A percentile compares a stretch with the other conserved stretches of the same genome.
Evolutionary conservation across 257 asterid species (phyloP).

Genomic region (Lantana camara): DNA sequence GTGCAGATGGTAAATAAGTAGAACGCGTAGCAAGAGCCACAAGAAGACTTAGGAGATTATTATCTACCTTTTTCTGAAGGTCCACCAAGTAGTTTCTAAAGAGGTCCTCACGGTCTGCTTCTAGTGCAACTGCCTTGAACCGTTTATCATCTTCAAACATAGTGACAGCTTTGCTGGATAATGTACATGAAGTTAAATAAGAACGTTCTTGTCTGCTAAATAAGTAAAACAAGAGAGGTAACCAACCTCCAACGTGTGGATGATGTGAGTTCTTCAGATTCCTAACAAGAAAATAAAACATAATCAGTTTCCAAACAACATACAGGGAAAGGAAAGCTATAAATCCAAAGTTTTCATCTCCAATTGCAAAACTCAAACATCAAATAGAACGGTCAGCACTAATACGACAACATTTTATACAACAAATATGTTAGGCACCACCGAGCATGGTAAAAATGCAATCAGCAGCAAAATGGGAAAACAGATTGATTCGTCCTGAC

Average conservation of each 20-base stretch:
- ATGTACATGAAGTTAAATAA: constrained; percentile 27
- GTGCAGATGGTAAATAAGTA: not conserved
- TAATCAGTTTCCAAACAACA: constrained; percentile 25
- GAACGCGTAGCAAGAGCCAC: constrained; percentile 3
- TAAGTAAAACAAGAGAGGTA: constrained; percentile 21
- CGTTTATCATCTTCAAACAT: constrained; percentile 95
- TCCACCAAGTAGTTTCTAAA: constrained; percentile 87
- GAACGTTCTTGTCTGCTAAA: constrained; percentile 10
- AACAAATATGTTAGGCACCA: constrained; percentile 14
- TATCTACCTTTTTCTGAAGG: constrained; percentile 83
- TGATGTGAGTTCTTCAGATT: constrained; percentile 88
- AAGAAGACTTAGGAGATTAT: constrained; percentile 1
- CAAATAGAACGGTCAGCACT: constrained; percentile 3
- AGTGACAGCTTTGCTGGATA: constrained; percentile 81
- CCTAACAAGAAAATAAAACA: constrained; percentile 51
- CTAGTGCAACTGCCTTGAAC: constrained; percentile 93
- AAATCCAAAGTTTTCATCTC: not conserved
- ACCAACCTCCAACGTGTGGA: constrained; percentile 92
- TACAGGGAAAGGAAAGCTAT: not conserved
- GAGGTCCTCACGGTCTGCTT: constrained; percentile 93
- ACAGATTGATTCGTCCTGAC: not conserved
- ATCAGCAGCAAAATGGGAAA: constrained; percentile 24
- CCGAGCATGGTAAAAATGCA: constrained; percentile 1
- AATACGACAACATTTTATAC: not conserved
- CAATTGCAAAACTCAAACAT: not conserved